Evolutionary conservation across 2,329 filamentous ascomycete species (phyloP).

Genomic region (Cladosporium colombiae): DNA sequence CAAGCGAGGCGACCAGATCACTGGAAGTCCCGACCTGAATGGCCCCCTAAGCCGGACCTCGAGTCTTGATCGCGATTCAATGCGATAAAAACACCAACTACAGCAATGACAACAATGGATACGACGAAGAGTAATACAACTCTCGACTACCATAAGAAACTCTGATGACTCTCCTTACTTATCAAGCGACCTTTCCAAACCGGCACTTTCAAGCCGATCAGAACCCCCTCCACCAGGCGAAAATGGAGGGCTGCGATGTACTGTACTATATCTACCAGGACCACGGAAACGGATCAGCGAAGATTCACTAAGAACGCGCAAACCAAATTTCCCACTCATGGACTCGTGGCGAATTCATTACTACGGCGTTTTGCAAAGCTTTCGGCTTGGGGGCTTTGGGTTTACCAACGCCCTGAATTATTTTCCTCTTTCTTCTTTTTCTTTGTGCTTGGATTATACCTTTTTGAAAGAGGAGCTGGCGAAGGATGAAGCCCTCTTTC

Average conservation of each 20-base stretch:
- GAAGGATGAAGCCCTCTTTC: background rate
- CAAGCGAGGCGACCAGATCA: slow-evolving; percentile 31
- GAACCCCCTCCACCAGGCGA: slow-evolving; percentile 1
- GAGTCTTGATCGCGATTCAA: slow-evolving; percentile 36
- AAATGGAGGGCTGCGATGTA: background rate
- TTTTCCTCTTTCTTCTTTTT: background rate
- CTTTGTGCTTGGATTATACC: background rate
- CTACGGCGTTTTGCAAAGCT: slow-evolving; percentile 7
- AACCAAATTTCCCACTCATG: slow-evolving; percentile 4
- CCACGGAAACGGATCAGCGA: slow-evolving; percentile 1
- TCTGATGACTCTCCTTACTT: slow-evolving; percentile 15
- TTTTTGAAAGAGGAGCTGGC: background rate
- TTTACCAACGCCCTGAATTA: background rate
- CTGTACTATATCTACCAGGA: slow-evolving; percentile 12
- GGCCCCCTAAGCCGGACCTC: slow-evolving; percentile 37
- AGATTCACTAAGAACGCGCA: background rate
- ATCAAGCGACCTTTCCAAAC: slow-evolving; percentile 6
- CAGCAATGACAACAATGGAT: background rate
- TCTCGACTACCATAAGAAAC: background rate
- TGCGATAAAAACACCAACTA: slow-evolving; percentile 23
- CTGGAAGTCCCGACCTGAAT: slow-evolving; percentile 24
- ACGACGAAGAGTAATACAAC: background rate
- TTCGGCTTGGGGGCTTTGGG: background rate
- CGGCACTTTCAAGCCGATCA: slow-evolving; percentile 3
- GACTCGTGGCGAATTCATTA: background rate